Evolutionary conservation across 352 stramenopile species (phyloP), one percentile per base, ranked within the genome.

Genomic region (Pythium rhizo-oryzae): DNA sequence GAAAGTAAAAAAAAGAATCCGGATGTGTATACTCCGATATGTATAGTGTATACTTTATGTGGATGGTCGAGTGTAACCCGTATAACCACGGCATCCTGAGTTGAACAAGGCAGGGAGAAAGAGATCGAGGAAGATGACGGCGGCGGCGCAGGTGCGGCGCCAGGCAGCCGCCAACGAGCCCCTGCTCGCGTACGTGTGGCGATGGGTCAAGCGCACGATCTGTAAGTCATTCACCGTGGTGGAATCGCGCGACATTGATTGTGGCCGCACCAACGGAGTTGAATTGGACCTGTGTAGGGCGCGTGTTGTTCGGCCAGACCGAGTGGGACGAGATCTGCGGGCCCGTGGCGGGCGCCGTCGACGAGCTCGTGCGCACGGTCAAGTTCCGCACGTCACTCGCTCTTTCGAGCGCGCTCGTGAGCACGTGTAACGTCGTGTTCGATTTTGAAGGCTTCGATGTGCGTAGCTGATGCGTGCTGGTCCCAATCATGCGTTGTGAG

Each of bases 371-470:
- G 43, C 84, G 84, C 23, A 80, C 89, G 12, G 78, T 87, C 61
- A 86, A 85, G 59, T 91, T 96, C 39, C 85, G 86, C 23, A 94
- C 88, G 47, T 81, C 78, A 51, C 35, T 92, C 46, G 85, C 85
- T 39, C 80, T 96, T 16, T 91, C 84, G 2, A 64, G 37, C 8
- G 37, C 73, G 43, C 84, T 94, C 30, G 81, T 89, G 37, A 76
- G 77, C 30, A 82, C 78, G n/a, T 92, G 87, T 70, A 89, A 93
- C 43, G 81, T 84, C 4, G 82, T 96, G 35, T 96, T 96, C 58
- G 81, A 90, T 59, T 87, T 86, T 62, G 80, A 93, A 61, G 67
- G 75, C 18, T 94, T 96, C 53, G 53, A 70, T 57, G 52, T 72
- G 30, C 4, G 57, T 67, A n/a, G 41, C 15, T 19, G 41, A 19